Percentiles rank a stretch among this genome's conserved stretches.
phyloP scores from a whole-genome alignment of 306 rosid species.

The Cucurbita pepo region DNA sequence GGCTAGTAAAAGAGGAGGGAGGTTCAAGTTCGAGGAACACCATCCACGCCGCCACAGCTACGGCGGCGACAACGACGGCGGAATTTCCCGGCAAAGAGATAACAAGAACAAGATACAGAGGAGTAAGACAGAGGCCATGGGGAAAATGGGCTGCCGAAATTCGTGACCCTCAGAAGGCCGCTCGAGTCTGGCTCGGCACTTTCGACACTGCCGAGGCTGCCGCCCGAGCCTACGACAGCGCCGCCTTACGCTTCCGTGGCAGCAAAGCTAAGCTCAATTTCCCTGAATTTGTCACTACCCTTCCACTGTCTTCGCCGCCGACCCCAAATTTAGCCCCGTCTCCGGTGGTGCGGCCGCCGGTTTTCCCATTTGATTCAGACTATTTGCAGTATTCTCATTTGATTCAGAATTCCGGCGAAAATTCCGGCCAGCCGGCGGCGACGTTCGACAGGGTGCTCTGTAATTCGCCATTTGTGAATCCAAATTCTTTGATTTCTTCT shows the following conservation, averaged over 20 bases:
- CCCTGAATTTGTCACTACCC: slow-evolving; percentile 5
- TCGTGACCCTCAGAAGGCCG: slow-evolving; percentile 10
- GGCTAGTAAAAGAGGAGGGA: background rate
- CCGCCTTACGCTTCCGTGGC: slow-evolving; percentile 10
- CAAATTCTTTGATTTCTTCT: background rate
- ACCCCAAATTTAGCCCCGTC: background rate
- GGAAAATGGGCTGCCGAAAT: slow-evolving; percentile 15
- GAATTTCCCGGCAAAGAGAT: background rate
- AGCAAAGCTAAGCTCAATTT: slow-evolving; percentile 13
- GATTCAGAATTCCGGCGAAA: background rate
- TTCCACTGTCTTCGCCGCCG: background rate
- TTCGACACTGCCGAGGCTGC: slow-evolving; percentile 10
- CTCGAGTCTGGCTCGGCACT: slow-evolving; percentile 11
- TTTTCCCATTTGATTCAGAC: background rate
- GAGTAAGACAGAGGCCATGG: slow-evolving; percentile 17
- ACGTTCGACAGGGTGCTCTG: background rate
- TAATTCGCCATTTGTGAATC: background rate
- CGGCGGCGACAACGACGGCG: background rate
- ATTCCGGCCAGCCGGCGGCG: background rate
- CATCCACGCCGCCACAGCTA: background rate
- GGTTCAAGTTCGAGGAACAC: background rate
- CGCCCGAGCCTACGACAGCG: slow-evolving; percentile 8
- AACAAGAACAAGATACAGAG: slow-evolving; percentile 9
- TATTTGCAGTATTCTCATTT: background rate
- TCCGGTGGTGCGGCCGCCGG: background rate